Evolutionary conservation across 306 rosid genomes (phyloP), one percentile per base, ranked within the genome.

Genomic region (Glycyrrhiza uralensis): DNA sequence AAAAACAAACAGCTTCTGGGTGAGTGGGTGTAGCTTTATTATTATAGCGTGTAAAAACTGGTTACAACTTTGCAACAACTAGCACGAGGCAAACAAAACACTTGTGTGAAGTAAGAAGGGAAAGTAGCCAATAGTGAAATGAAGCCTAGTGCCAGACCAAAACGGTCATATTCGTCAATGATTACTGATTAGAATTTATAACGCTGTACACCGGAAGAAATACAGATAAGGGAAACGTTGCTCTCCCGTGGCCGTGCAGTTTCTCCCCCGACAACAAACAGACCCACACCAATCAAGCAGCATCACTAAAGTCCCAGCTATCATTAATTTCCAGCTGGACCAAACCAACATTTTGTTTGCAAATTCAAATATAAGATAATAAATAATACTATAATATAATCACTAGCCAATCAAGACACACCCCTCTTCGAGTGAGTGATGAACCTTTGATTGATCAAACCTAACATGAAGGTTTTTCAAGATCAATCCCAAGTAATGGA

Each of bases 391-490:
- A 33, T n/a, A 38, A 57, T 14, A 14, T 14, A 33, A 82, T 11
- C n/a, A 66, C 33, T 63, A 47, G 75, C 71, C 61, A 82, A 82
- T 74, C 75, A 78, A 57, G 56, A 67, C 76, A 78, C 82, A 74
- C 86, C 76, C 78, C 71, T 78, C 75, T 78, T 82, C 76, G 79
- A 57, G 81, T 66, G 81, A 79, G 76, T 74, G 72, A 82, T 69
- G 83, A 79, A 70, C 67, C 68, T 30, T 63, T 2, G 33, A 68
- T 74, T 39, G n/a, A n/a, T n/a, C n/a, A n/a, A 72, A 52, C 50
- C 63, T 15, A 4, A 1, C 12, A 6, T 14, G 15, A 9, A 5
- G 7, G 14, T 1, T 32, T 58, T 18, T 12, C 0, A 5, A 8
- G 0, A 22, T 65, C 10, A 63, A 17, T 1, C 60, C 85, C 81